phyloP scores from a whole-genome alignment of 495 filamentous ascomycete species.

The Melanomma pulvis-pyrius region DNA sequence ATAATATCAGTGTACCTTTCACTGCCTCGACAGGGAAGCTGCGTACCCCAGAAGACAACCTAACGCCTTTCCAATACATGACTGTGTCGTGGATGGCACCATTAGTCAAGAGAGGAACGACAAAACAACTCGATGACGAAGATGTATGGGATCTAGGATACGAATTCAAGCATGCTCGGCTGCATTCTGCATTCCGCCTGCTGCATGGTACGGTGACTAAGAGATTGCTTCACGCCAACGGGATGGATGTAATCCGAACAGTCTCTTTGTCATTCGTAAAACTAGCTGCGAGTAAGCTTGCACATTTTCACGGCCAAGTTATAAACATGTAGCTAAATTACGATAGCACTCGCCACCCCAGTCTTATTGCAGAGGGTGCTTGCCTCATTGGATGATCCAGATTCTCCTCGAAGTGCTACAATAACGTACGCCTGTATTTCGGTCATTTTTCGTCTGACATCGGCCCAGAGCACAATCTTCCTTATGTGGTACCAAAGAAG shows the following conservation, averaged over 20 bases:
- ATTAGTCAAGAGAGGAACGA: constrained; percentile 64
- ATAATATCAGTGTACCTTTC: constrained; percentile 64
- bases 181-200: constrained; percentile 73
- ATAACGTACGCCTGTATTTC: constrained; percentile 68
- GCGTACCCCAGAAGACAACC: constrained; percentile 79
- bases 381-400: constrained; percentile 61
- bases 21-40: constrained; percentile 59
- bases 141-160: constrained; percentile 78
- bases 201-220: constrained; percentile 70
- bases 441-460: constrained; percentile 61
- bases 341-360: constrained; percentile 59
- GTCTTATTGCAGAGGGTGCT: constrained; percentile 74
- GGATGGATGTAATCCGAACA: constrained; percentile 71
- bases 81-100: constrained; percentile 82
- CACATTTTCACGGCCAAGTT: constrained; percentile 12
- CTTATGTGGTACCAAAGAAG: constrained; percentile 74
- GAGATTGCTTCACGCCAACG: constrained; percentile 72
- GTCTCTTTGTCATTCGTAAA: constrained; percentile 63
- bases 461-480: constrained; percentile 68
- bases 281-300: constrained; percentile 55
- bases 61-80: constrained; percentile 80
- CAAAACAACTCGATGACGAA: constrained; percentile 67
- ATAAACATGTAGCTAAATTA: not conserved
- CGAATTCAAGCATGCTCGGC: constrained; percentile 72
- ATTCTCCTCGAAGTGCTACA: constrained; percentile 55